Base-by-base conservation (phyloP, 441 rosid genomes). In the Gossypium davidsonii region DNA sequence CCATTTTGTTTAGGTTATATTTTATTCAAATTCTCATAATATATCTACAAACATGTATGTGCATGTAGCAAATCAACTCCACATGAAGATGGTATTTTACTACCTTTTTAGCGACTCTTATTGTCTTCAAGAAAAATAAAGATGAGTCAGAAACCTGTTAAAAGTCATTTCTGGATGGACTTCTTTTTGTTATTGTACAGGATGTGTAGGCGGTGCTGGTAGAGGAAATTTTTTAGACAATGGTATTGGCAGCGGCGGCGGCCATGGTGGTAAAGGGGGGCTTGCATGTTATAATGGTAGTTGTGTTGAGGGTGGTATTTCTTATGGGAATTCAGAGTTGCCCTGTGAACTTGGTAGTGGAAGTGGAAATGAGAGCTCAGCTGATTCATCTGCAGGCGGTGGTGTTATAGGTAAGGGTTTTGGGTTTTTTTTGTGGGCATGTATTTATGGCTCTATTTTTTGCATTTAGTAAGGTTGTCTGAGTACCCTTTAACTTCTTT, bases 181-280 rank as follows among this genome's bases (percentile, higher is more conserved):
- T 18, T 73, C 51, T 23, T 18, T 67, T 63, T 72, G 60, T 76
- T 51, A 77, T 76, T 37, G 18, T 84, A 72, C 91, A 96, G 99
- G 99, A 70, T 92, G 99, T 82, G 84, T 83, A n/a, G 97, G 98
- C 73, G 99, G 99, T 58, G 87, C 87, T 2, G 98, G 99, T 69
- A 84, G 80, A 84, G 99, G 99, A 73, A 79, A 83, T 46, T 74
- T 88, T 79, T 75, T 84, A 67, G 85, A 86, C 80, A 85, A 86
- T 85, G 96, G 97, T 69, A 73, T 87, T 74, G 92, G 98, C 57
- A 91, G 98, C 82, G 99, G 98, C 68, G 98, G 89, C 46, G 99
- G 99, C 76, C 98, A 96, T 89, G 98, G 99, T 77, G 99, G 98
- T 76, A 83, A 77, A 82, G 99, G 99, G 37, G 99, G 99, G 51